Conservation (phyloP, 441 rosid genomes). For the Hura crepitans region DNA sequence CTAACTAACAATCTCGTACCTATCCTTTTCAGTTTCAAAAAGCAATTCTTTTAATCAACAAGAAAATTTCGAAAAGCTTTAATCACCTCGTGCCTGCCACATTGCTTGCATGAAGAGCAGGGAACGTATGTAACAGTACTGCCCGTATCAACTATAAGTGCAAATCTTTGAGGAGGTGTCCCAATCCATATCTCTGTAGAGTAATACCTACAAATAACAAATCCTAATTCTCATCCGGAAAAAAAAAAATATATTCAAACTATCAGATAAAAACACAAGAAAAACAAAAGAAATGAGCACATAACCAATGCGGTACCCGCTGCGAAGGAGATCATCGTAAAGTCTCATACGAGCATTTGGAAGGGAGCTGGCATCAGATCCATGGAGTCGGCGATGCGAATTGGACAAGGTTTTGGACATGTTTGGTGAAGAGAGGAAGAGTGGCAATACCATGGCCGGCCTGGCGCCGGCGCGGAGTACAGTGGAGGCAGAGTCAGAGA, state of each 20-base stretch:
- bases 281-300: background rate
- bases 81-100: constrained; percentile 84
- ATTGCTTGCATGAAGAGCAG: constrained; percentile 69
- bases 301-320: constrained; percentile 44
- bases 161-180: constrained; percentile 87
- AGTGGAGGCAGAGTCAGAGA: constrained; percentile 26
- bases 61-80: background rate
- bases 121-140: constrained; percentile 94
- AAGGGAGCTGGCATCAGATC: constrained; percentile 34
- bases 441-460: constrained; percentile 62
- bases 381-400: constrained; percentile 52
- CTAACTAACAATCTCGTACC: background rate
- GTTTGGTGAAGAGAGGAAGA: constrained; percentile 44
- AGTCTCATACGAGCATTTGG: constrained; percentile 77
- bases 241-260: background rate
- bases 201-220: constrained; percentile 52
- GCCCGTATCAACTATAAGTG: constrained; percentile 93
- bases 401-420: constrained; percentile 33
- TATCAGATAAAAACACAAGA: background rate
- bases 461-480: constrained; percentile 29
- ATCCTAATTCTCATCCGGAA: background rate
- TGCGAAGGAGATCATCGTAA: constrained; percentile 84
- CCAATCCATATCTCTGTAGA: constrained; percentile 90
- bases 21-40: background rate
- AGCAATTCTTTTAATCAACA: background rate